Base-by-base conservation (phyloP, 129 eudicot genomes). In the Glebionis coronaria region DNA sequence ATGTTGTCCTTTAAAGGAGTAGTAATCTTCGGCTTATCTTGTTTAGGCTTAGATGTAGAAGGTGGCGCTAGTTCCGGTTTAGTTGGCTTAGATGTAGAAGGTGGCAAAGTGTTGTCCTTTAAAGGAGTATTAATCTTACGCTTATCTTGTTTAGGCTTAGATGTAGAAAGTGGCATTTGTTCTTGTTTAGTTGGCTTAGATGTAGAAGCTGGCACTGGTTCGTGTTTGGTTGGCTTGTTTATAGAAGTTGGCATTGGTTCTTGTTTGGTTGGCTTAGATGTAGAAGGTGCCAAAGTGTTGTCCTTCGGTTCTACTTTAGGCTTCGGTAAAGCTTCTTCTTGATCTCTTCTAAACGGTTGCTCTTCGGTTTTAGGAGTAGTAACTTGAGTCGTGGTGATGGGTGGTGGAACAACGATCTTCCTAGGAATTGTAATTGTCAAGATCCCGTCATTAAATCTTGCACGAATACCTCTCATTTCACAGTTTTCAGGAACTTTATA, bases 371-470 rank as follows among this genome's bases (percentile, higher is more conserved):
- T 69, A 13, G 67, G 70, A 66, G 72, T n/a, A 23, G 25, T 18
- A 58, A 51, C 57, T 72, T 12, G 78, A n/a, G 57, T 73, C 12
- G 51, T 9, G 28, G 56, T 4, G 20, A 54, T 49, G 47, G 79
- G 44, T 9, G 27, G 45, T 28, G 74, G 57, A n/a, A 49, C 42
- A 13, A 25, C 27, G 35, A 28, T 65, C 49, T 65, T 75, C 31
- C 76, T 70, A 29, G 96, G 96, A 65, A 91, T 69, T 21, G 75
- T 85, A 38, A 91, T 68, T 23, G 61, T 75, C 6, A 91, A 79
- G 42, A 73, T 72, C 44, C 88, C 96, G 15, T 73, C 82, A 27
- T 81, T 87, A 42, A 83, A 78, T 62, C 64, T 81, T 54, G 88
- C 91, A 42, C 84, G 90, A 66, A 76, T 60, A 2, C 80, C 82